A percentile compares a stretch with the other conserved stretches of the same genome.
These are phyloP conservation scores for Torulaspora pretoriensis DNA, from an alignment of 1,139 yeast species.

Conservation along the genomic window DNA sequence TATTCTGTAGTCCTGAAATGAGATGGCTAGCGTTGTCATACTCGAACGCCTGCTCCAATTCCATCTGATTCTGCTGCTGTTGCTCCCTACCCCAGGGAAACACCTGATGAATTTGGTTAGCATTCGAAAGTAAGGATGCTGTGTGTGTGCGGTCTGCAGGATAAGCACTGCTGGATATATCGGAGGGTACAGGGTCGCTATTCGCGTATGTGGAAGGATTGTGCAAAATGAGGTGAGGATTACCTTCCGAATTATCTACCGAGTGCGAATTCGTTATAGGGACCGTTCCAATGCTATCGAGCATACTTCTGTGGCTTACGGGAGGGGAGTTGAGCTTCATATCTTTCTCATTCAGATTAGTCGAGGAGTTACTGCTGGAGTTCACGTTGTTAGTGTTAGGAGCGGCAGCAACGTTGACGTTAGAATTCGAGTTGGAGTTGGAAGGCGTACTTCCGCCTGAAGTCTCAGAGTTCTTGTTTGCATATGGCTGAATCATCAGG, in stretches of 20 bases:
- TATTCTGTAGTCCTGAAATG: slow-evolving; percentile 34
- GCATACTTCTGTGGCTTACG: slow-evolving; percentile 7
- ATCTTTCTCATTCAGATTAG: slow-evolving; percentile 9
- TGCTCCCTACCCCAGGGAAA: slow-evolving; percentile 13
- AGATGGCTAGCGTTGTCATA: slow-evolving; percentile 33
- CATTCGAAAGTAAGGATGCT: slow-evolving; percentile 11
- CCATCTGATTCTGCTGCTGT: slow-evolving; percentile 13
- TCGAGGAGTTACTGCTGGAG: slow-evolving; percentile 8
- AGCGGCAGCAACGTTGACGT: not conserved
- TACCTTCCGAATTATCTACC: not conserved
- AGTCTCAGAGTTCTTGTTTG: slow-evolving; percentile 4
- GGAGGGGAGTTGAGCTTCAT: slow-evolving; percentile 11
- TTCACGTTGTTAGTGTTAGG: slow-evolving; percentile 1
- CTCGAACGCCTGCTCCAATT: slow-evolving; percentile 25
- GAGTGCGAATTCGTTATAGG: slow-evolving; percentile 3
- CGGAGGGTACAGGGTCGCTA: slow-evolving; percentile 7
- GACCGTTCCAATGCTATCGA: slow-evolving; percentile 4
- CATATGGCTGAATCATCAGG: slow-evolving; percentile 28
- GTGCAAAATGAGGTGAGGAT: slow-evolving; percentile 21
- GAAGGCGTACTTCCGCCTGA: slow-evolving; percentile 5
- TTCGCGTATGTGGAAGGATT: slow-evolving; percentile 25
- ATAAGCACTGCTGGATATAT: slow-evolving; percentile 5
- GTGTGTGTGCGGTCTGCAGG: slow-evolving; percentile 13
- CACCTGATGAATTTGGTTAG: slow-evolving; percentile 6
- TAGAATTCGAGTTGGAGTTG: slow-evolving; percentile 6